Evolutionary conservation across 306 rosid genomes (phyloP), one percentile per base, ranked within the genome.

Genomic region (Carpinus fangiana): DNA sequence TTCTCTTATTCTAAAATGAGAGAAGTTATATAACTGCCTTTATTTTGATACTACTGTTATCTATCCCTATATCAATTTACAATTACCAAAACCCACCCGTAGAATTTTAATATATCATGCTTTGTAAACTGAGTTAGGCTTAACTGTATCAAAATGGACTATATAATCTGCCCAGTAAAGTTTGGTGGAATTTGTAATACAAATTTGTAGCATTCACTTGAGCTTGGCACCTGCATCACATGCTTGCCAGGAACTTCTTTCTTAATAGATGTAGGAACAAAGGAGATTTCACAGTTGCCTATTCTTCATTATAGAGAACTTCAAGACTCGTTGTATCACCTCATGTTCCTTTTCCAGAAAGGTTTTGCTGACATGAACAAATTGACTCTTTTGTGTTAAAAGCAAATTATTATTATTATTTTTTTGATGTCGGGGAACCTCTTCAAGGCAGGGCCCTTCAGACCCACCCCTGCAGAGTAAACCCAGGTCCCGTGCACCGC

Each of bases 281-380:
- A 67, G 52, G 20, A 67, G 51, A 67, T 23, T 9, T 67, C 41
- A 20, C 23, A 67, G 12, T 67, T 67, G 50, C 72, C 72, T n/a
- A 41, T 18, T 31, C 26, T 38, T 17, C 72, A 17, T 67, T 67
- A 36, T 8, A 67, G 28, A 13, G n/a, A 67, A 38, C 72, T 67
- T 67, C 34, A 38, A 66, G 72, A n/a, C 51, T 66, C 8, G 10
- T 66, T 66, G 18, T 66, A 20, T 62, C 50, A 50, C 50, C 71
- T 66, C 8, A 23, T 12, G 10, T 60, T 60, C 38, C 38, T 60
- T 60, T 28, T 26, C 26, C 9, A 65, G 48, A 38, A 65, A 17
- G 45, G 43, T 31, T 65, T 17, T 38, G 12, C 1, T 13, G 12
- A 66, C 71, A 4, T 66, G 41, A 57, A 66, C 5, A 41, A 38